phyloP scores from a whole-genome alignment of 352 stramenopile species.

The Globisporangium solare region DNA sequence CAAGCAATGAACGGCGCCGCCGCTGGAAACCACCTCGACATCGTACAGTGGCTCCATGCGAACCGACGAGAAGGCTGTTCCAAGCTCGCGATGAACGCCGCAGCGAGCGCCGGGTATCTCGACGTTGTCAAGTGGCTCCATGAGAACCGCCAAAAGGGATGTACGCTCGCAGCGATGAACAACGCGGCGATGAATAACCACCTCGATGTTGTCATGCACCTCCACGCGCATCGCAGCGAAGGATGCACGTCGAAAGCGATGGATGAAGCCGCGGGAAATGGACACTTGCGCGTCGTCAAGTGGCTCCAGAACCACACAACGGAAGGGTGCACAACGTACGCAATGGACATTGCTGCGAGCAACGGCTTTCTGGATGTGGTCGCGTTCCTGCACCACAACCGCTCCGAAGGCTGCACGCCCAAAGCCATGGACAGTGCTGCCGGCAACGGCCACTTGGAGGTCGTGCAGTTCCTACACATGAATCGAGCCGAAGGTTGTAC shows the following conservation, averaged over 20 bases:
- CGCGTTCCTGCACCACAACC: conserved; percentile 6
- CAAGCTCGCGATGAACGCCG: conserved; percentile 7
- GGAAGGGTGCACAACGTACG: conserved; percentile 5
- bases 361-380: conserved; percentile 7
- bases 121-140: conserved; percentile 8
- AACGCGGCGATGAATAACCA: conserved; percentile 1
- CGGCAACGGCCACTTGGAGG: conserved; percentile 1
- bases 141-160: conserved; percentile 3
- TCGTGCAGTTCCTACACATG: conserved; percentile 6
- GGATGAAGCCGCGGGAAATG: not conserved
- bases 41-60: not conserved
- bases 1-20: conserved; percentile 11
- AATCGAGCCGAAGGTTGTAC: too few species aligned
- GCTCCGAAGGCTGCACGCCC: not conserved
- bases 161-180: conserved; percentile 9
- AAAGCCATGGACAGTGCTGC: conserved; percentile 3
- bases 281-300: conserved; percentile 1
- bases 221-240: conserved; percentile 1
- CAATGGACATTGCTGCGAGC: conserved; percentile 2
- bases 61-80: not conserved
- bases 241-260: conserved; percentile 1
- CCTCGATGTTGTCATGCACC: conserved; percentile 2
- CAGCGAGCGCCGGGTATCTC: not conserved
- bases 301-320: conserved; percentile 4
- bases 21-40: not conserved